phyloP scores from a whole-genome alignment of 2,329 filamentous ascomycete species.

The Colletotrichum sp. region DNA sequence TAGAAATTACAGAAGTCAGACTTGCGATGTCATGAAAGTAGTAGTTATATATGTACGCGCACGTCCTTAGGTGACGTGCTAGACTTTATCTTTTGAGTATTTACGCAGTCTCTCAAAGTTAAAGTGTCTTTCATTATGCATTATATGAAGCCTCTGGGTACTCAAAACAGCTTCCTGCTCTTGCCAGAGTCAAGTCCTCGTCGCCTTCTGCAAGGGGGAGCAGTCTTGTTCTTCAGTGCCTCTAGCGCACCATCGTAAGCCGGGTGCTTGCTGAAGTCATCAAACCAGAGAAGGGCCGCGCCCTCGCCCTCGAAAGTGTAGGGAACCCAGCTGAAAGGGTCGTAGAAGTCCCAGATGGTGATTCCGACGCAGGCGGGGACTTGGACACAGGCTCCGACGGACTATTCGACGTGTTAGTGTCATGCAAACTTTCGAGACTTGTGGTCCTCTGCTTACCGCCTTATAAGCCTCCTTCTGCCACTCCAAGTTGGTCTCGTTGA shows the following conservation, averaged over 20 bases:
- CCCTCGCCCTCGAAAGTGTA: slow-evolving; percentile 43
- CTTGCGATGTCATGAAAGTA: neutral
- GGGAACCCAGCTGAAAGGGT: slow-evolving; percentile 46
- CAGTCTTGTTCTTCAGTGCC: slow-evolving; percentile 35
- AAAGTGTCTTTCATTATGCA: neutral
- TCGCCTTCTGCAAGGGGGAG: slow-evolving; percentile 11
- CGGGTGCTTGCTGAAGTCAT: slow-evolving; percentile 45
- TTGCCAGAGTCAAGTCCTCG: neutral
- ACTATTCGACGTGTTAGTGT: neutral
- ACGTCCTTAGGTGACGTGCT: neutral
- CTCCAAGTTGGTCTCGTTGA: slow-evolving; percentile 30
- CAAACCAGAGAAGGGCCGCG: slow-evolving; percentile 45
- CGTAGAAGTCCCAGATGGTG: slow-evolving; percentile 40
- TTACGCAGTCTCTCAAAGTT: neutral
- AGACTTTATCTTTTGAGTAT: neutral
- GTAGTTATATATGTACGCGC: neutral
- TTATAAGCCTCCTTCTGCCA: slow-evolving; percentile 33
- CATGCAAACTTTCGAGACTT: neutral
- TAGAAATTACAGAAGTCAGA: accelerated
- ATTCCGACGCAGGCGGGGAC: slow-evolving; percentile 33
- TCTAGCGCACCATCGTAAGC: slow-evolving; percentile 42
- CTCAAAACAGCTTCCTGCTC: slow-evolving; percentile 9
- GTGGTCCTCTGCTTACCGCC: neutral
- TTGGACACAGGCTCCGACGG: slow-evolving; percentile 32
- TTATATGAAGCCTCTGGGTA: neutral